Evolutionary conservation across 169 alveolate genomes (phyloP).

Genomic region (Cryptosporidium xiaoi): DNA sequence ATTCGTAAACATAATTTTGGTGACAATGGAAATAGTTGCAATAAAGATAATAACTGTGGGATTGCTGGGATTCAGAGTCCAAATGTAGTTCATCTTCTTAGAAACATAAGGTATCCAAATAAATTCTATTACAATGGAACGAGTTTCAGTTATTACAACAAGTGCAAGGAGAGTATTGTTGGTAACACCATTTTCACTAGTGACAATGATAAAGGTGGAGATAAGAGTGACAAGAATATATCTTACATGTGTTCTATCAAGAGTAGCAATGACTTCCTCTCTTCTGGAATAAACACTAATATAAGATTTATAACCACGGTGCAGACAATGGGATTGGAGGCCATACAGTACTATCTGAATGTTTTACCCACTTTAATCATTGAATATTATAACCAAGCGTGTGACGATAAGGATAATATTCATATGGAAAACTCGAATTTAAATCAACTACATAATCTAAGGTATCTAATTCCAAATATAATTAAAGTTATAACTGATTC

Average conservation of each 20-base stretch:
- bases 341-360: conserved; percentile 22
- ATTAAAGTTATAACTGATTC: conserved; percentile 21
- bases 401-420: background rate
- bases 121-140: background rate
- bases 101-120: conserved; percentile 1
- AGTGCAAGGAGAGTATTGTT: background rate
- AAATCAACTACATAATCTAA: background rate
- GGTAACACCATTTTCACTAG: background rate
- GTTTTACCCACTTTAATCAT: background rate
- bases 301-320: conserved; percentile 45
- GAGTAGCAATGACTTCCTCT: conserved; percentile 31
- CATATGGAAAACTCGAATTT: background rate
- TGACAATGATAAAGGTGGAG: background rate
- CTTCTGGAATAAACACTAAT: conserved; percentile 9
- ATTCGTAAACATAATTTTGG: background rate
- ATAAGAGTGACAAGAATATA: background rate
- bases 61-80: background rate
- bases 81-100: conserved; percentile 34
- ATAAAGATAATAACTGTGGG: background rate
- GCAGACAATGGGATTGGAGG: conserved; percentile 52
- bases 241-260: conserved; percentile 43
- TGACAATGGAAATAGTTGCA: too few relatives aligned
- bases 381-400: background rate
- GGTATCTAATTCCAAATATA: background rate
- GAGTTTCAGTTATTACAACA: conserved; percentile 14